These are phyloP conservation scores for Marchantia polymorpha DNA, from an alignment of 225 moss, liverwort and hornwort species.

Conservation along the genomic window DNA sequence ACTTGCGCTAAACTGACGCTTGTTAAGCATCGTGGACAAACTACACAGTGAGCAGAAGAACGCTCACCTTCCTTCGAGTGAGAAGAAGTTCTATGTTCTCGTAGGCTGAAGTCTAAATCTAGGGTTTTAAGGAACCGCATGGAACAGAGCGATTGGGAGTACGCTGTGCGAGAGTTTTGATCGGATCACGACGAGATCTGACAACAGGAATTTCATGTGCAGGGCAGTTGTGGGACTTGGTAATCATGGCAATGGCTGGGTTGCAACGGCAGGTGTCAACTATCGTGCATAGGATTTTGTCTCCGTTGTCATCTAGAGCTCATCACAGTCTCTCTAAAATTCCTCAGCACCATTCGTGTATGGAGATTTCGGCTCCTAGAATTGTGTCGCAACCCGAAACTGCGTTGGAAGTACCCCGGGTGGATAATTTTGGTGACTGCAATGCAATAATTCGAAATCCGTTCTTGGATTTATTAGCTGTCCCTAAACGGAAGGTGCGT, in stretches of 20 bases:
- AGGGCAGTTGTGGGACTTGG: no score
- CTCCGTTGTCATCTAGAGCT: conserved; percentile 3
- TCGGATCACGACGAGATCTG: no score
- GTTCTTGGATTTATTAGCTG: conserved; percentile 82
- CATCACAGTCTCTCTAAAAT: conserved; percentile 25
- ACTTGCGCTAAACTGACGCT: no score
- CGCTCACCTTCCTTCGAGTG: no score
- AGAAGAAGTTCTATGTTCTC: no score
- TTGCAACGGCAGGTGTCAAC: conserved; percentile 20
- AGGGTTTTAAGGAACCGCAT: no score
- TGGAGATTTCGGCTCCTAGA: conserved; percentile 13
- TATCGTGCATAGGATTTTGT: conserved; percentile 1
- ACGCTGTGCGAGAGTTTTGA: no score
- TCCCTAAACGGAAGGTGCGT: conserved; percentile 85
- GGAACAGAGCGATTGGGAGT: no score
- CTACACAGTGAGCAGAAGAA: no score
- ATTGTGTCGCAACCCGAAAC: conserved; percentile 6
- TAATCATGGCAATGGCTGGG: conserved; percentile 30
- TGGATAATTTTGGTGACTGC: not conserved
- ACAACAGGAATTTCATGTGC: no score
- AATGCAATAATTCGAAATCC: conserved; percentile 13
- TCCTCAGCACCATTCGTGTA: conserved; percentile 13
- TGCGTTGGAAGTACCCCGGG: not conserved
- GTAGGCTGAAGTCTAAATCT: no score
- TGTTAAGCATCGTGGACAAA: no score